Percentiles rank a stretch among this genome's conserved stretches.
phyloP scores from a whole-genome alignment of 2,329 filamentous ascomycete genomes.

The Xylaria sp. region DNA sequence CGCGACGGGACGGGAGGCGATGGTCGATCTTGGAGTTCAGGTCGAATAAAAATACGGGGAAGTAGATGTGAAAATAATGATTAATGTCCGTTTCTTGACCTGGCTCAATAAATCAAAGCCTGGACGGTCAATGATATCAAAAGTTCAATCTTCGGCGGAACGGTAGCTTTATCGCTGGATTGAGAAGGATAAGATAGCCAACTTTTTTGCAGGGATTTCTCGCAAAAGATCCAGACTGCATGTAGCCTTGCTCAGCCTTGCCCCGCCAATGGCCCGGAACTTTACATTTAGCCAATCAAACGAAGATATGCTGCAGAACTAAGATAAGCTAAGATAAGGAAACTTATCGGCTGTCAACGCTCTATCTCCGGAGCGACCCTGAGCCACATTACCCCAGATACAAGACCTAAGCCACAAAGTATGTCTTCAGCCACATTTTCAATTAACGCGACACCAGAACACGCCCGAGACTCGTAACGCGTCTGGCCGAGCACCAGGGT shows the following conservation, averaged over 20 bases:
- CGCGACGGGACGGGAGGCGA: neutral
- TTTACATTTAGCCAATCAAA: neutral
- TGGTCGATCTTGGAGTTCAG: neutral
- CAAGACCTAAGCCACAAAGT: slow-evolving; percentile 8
- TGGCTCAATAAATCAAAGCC: neutral
- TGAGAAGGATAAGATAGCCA: slow-evolving; percentile 1
- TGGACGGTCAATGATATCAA: neutral
- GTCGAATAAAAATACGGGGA: neutral
- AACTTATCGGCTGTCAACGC: too few relatives aligned
- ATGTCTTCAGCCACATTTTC: slow-evolving; percentile 22
- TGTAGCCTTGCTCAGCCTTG: slow-evolving; percentile 26
- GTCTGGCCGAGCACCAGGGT: neutral
- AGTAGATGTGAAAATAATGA: neutral
- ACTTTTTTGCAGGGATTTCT: slow-evolving; percentile 18
- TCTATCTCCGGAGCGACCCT: neutral
- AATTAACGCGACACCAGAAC: slow-evolving; percentile 37
- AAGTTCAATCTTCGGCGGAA: neutral
- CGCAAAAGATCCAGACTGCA: neutral
- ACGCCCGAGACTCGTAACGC: slow-evolving; percentile 24
- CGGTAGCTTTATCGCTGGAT: slow-evolving; percentile 4
- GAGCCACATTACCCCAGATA: neutral
- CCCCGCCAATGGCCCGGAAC: slow-evolving; percentile 24
- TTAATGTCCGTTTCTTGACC: neutral
- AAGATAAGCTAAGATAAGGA: neutral
- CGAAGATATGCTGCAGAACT: neutral